A percentile compares a stretch with the other conserved stretches of the same genome.
Conservation (phyloP, 2,329 filamentous ascomycete species). For the Xylariaceae sp. region DNA sequence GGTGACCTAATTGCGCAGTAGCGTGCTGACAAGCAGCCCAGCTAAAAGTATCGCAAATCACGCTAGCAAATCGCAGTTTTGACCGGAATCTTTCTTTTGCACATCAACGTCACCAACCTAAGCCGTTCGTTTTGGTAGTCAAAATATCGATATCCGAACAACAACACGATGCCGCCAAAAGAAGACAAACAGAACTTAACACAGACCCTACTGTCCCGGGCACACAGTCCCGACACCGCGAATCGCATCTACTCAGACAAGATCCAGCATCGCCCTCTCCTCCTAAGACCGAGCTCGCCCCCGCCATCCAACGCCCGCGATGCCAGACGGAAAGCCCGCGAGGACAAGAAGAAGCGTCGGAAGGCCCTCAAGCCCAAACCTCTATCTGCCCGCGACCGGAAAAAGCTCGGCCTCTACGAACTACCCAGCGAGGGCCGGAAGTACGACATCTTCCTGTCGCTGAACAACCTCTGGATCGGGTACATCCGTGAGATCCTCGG, state of each 20-base stretch:
- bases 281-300: slow-evolving; percentile 71
- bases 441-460: slow-evolving; percentile 70
- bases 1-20: too few species aligned
- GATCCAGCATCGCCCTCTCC: slow-evolving; percentile 74
- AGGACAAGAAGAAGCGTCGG: slow-evolving; percentile 39
- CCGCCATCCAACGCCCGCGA: slow-evolving; percentile 54
- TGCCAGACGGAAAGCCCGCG: slow-evolving; percentile 37
- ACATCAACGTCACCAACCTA: neutral
- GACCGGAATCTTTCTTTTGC: neutral
- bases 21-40: too few species aligned
- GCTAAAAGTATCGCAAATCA: neutral
- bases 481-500: slow-evolving; percentile 82
- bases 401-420: slow-evolving; percentile 66
- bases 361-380: slow-evolving; percentile 55
- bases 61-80: neutral
- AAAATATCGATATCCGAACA: too few species aligned
- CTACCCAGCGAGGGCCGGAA: slow-evolving; percentile 63
- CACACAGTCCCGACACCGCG: slow-evolving; percentile 69
- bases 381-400: slow-evolving; percentile 73
- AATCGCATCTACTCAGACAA: slow-evolving; percentile 73
- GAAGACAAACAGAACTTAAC: slow-evolving; percentile 40
- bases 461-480: slow-evolving; percentile 74
- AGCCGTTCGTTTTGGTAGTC: too few species aligned
- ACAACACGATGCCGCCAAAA: slow-evolving; percentile 32
- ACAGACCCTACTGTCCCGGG: slow-evolving; percentile 65